Base-by-base conservation (phyloP, 208 protist genomes). In the Herpetomonas samuelpessoai region DNA sequence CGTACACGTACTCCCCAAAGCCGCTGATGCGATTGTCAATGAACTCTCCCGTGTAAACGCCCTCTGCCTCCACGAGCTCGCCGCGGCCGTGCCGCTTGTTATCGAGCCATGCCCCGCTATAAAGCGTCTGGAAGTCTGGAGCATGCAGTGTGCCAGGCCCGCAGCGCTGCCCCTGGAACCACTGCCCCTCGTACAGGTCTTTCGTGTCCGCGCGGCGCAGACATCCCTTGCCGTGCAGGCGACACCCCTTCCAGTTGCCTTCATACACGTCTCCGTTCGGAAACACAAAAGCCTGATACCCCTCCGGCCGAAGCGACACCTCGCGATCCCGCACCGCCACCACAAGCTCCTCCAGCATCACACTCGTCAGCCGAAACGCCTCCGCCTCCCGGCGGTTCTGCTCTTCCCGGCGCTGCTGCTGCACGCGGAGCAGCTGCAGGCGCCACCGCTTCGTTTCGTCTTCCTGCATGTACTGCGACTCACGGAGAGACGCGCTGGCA, bases 121-220 rank as follows among this genome's bases (percentile, higher is more conserved):
- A 97, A 58, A 92, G 86, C 16, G 75, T 75, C 18, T 74, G 57
- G 38, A 76, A 82, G 54, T 79, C 12, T 4, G 63, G 49, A 62
- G 71, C 81, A 65, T 82, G 62, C 56, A 80, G 83, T 26, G 69
- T 81, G 4, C 91, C 93, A 25, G 53, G 65, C 24, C 93, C 93
- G 57, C 73, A 84, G 44, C 83, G 85, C 57, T 89, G 68, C 0
- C 88, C 88, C 7, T 79, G 57, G 57, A 91, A 85, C 91, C 93
- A 97, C 56, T 90, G 72, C 38, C 93, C 93, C 54, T 96, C 90
- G 66, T 96, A 96, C 14, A 93, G 27, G 52, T 90, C 83, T 56
- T 82, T 80, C 14, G 72, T 50, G 29, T 52, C 71, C 21, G 65
- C 45, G 10, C 85, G 79, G 1, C 73, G 71, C 58, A 92, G 48